These are phyloP conservation scores for Saussurea involucrata DNA, from an alignment of 129 eudicot species.

Conservation along the genomic window DNA sequence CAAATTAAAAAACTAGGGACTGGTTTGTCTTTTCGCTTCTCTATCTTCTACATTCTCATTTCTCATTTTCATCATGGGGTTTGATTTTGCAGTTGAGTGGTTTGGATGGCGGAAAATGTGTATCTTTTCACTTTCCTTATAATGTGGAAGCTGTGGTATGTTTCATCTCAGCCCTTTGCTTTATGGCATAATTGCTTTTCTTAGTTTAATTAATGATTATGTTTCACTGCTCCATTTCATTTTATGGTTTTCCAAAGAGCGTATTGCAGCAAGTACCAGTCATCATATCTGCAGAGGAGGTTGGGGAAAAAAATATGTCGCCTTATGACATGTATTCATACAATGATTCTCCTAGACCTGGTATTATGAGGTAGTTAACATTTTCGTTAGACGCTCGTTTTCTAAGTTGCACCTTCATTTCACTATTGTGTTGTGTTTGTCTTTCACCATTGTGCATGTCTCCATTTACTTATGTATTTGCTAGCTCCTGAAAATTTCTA, in stretches of 20 bases:
- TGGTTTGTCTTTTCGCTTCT: neutral
- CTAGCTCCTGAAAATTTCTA: neutral
- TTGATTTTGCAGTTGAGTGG: slow-evolving; percentile 56
- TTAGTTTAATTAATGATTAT: neutral
- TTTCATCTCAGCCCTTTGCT: neutral
- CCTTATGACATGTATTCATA: slow-evolving; percentile 59
- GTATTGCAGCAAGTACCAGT: slow-evolving; percentile 67
- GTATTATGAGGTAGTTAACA: slow-evolving; percentile 51
- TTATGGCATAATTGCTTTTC: neutral
- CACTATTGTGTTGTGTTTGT: neutral
- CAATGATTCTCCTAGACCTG: slow-evolving; percentile 56
- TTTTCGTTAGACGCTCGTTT: neutral
- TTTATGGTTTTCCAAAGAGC: slow-evolving; percentile 36
- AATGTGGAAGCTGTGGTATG: slow-evolving; percentile 56
- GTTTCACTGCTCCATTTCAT: slow-evolving; percentile 5
- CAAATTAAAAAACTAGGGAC: neutral
- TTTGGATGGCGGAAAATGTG: slow-evolving; percentile 51
- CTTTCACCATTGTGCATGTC: neutral
- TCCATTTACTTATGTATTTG: neutral
- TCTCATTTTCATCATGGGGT: slow-evolving; percentile 2
- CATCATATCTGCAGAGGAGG: slow-evolving; percentile 62
- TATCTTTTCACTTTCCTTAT: slow-evolving; percentile 64
- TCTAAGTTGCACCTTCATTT: slow-evolving; percentile 4
- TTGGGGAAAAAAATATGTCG: slow-evolving; percentile 63
- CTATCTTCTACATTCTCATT: slow-evolving; percentile 2